A percentile compares a stretch with the other conserved stretches of the same genome.
Conservation (phyloP, 371 early-diverging fungal species). For the Sporodiniella umbellata region DNA sequence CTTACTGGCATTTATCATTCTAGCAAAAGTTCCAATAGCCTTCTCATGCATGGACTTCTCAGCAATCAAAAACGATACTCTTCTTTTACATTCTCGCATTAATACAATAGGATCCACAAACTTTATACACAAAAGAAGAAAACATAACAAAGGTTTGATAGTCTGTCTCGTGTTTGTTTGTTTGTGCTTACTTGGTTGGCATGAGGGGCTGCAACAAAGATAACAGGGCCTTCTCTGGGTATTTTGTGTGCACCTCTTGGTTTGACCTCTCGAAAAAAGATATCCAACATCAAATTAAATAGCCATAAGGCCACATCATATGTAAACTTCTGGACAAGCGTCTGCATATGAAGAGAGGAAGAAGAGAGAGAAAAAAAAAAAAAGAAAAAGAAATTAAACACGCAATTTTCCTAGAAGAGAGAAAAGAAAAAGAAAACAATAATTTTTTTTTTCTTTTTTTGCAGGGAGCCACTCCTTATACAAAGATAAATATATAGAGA, state of each 20-base stretch:
- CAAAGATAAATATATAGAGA: slow-evolving; percentile 1
- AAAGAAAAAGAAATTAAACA: not conserved
- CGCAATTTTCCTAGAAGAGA: too few species aligned
- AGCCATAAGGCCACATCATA: slow-evolving; percentile 56
- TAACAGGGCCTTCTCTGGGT: slow-evolving; percentile 81
- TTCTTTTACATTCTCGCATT: slow-evolving; percentile 69
- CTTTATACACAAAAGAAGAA: too few species aligned
- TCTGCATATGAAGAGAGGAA: slow-evolving; percentile 2
- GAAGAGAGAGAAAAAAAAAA: slow-evolving; percentile 2
- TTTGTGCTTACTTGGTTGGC: slow-evolving; percentile 74
- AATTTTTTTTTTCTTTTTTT: too few species aligned
- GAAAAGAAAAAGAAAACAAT: too few species aligned
- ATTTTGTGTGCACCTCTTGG: slow-evolving; percentile 82
- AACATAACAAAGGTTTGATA: not conserved
- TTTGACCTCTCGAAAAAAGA: slow-evolving; percentile 87
- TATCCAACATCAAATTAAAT: slow-evolving; percentile 56
- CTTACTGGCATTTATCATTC: slow-evolving; percentile 64
- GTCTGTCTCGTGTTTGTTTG: not conserved
- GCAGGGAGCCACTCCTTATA: slow-evolving; percentile 3
- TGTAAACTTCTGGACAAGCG: slow-evolving; percentile 5
- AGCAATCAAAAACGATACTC: slow-evolving; percentile 80
- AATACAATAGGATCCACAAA: slow-evolving; percentile 91
- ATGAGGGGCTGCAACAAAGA: slow-evolving; percentile 93
- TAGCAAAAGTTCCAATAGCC: slow-evolving; percentile 77
- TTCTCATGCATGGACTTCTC: slow-evolving; percentile 82